Conservation (phyloP, 2,329 filamentous ascomycete genomes). For the Fusarium avenaceum region DNA sequence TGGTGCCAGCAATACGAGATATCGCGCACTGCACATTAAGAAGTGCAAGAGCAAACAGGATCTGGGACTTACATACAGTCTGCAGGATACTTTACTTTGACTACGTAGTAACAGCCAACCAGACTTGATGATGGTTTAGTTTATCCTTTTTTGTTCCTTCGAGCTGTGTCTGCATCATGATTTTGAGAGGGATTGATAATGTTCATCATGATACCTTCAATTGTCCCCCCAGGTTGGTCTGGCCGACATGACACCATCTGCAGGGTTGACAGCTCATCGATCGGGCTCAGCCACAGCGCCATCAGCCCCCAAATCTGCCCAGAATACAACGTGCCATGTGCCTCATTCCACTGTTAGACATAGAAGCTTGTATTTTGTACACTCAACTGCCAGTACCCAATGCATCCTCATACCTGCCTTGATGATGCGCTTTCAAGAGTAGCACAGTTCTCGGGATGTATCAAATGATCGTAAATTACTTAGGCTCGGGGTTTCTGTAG, state of each 20-base stretch:
- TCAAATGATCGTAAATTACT: too few species aligned
- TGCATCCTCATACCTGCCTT: too few species aligned
- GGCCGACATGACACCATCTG: background rate
- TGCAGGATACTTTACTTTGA: background rate
- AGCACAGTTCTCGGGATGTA: too few species aligned
- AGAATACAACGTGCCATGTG: too few species aligned
- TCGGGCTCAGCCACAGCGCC: background rate
- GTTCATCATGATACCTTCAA: background rate
- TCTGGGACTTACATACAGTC: background rate
- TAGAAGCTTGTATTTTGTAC: too few species aligned
- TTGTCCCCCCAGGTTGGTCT: too few species aligned
- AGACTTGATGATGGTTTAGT: too few species aligned
- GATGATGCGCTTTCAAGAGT: too few species aligned
- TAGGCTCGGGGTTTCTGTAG: too few species aligned
- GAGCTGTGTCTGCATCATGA: background rate
- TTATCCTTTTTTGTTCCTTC: background rate
- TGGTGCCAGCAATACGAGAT: slow-evolving; percentile 7
- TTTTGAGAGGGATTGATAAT: too few species aligned
- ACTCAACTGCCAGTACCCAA: too few species aligned
- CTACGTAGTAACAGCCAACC: background rate
- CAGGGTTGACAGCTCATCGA: background rate
- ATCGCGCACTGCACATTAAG: background rate
- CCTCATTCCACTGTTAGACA: too few species aligned
- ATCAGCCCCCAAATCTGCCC: background rate
- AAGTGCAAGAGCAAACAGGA: background rate